Conservation (phyloP, 2,329 filamentous ascomycete species). For the Pseudocercospora crystallina region DNA sequence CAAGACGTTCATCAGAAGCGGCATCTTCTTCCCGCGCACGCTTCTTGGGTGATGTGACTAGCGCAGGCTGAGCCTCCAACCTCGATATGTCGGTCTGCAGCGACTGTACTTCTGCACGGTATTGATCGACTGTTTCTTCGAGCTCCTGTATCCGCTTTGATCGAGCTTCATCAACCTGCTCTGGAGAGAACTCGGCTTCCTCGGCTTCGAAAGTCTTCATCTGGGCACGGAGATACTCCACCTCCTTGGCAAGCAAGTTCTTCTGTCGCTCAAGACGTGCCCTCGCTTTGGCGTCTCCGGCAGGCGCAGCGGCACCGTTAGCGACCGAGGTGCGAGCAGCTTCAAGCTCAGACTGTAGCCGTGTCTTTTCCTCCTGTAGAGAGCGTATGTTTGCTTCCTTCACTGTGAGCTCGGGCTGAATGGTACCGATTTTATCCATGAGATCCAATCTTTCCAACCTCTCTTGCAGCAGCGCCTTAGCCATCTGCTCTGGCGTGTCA, state of each 20-base stretch:
- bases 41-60: slow-evolving; percentile 54
- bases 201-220: slow-evolving; percentile 83
- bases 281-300: slow-evolving; percentile 65
- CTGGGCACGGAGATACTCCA: slow-evolving; percentile 90
- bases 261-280: slow-evolving; percentile 82
- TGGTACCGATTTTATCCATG: slow-evolving; percentile 74
- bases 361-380: slow-evolving; percentile 68
- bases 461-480: slow-evolving; percentile 78
- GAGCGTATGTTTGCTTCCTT: slow-evolving; percentile 72
- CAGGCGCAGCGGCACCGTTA: slow-evolving; percentile 38
- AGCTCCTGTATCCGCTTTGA: slow-evolving; percentile 74
- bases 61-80: slow-evolving; percentile 60
- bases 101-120: slow-evolving; percentile 75
- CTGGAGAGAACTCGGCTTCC: slow-evolving; percentile 80
- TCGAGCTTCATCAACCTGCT: slow-evolving; percentile 74
- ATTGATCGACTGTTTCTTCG: slow-evolving; percentile 81
- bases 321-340: slow-evolving; percentile 55
- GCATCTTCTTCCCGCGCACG: slow-evolving; percentile 47
- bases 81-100: slow-evolving; percentile 73
- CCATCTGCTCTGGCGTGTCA: slow-evolving; percentile 83
- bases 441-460: slow-evolving; percentile 75
- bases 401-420: slow-evolving; percentile 75
- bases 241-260: slow-evolving; percentile 82
- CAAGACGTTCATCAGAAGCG: slow-evolving; percentile 67
- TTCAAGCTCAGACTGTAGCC: slow-evolving; percentile 68